Evolutionary conservation across 768 basidiomycete genomes (phyloP).

Genomic region (Leucocoprinus sp.): DNA sequence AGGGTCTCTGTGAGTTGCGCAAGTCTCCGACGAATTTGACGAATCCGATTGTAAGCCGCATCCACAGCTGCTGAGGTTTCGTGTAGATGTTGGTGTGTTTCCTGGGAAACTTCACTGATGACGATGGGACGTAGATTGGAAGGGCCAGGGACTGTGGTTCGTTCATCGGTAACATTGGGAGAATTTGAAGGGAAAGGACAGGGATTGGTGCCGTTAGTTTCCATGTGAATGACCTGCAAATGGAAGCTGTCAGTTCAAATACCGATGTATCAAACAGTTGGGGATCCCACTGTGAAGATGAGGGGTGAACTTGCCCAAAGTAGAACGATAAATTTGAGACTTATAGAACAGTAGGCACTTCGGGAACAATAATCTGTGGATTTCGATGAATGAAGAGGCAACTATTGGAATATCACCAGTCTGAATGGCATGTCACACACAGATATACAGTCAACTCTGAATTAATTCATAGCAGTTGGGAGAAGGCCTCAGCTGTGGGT

Average conservation of each 20-base stretch:
- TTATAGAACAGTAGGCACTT: neutral
- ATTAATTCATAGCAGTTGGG: too few relatives aligned
- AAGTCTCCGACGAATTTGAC: constrained; percentile 45
- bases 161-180: constrained; percentile 12
- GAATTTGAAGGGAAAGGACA: constrained; percentile 22
- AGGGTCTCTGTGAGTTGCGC: constrained; percentile 33
- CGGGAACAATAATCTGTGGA: too few relatives aligned
- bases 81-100: constrained; percentile 32
- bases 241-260: constrained; percentile 2
- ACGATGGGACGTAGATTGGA: constrained; percentile 8
- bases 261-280: neutral
- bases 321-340: neutral
- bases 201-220: constrained; percentile 20
- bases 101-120: constrained; percentile 11
- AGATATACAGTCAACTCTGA: too few relatives aligned
- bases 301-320: neutral
- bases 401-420: too few relatives aligned
- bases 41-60: constrained; percentile 46
- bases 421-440: too few relatives aligned
- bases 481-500: too few relatives aligned
- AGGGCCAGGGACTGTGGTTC: neutral
- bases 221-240: constrained; percentile 6
- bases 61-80: constrained; percentile 48
- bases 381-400: neutral
- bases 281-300: neutral